These are phyloP conservation scores for Scleromitrula shiraiana DNA, from an alignment of 2,329 filamentous ascomycete genomes.

Conservation along the genomic window DNA sequence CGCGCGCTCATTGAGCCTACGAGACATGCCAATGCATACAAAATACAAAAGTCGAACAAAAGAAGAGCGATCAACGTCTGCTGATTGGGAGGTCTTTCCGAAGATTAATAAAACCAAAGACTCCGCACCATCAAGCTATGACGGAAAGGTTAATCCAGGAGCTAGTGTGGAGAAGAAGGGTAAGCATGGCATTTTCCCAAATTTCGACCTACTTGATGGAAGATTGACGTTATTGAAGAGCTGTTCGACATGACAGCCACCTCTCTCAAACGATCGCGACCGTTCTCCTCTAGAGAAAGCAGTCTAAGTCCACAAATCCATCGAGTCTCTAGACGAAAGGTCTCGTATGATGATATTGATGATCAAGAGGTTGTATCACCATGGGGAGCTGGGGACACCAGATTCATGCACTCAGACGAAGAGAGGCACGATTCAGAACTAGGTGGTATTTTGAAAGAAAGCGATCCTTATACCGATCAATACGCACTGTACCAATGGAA, in stretches of 20 bases:
- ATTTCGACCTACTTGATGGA: too few relatives aligned
- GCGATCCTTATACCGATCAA: neutral
- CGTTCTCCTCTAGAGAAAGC: neutral
- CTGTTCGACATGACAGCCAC: too few relatives aligned
- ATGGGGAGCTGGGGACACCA: neutral
- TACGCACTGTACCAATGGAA: neutral
- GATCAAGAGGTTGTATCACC: too few relatives aligned
- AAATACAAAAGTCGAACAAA: neutral
- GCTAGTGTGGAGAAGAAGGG: too few relatives aligned
- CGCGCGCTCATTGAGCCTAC: too few relatives aligned
- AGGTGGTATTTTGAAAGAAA: neutral
- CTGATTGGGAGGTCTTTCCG: neutral
- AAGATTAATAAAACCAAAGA: too few relatives aligned
- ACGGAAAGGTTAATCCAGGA: too few relatives aligned
- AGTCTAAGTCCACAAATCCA: neutral
- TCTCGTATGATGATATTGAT: neutral
- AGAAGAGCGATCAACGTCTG: neutral
- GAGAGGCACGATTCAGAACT: neutral
- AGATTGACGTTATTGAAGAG: too few relatives aligned
- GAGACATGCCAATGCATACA: neutral
- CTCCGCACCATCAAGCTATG: too few relatives aligned
- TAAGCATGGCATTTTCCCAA: too few relatives aligned
- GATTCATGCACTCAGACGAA: neutral
- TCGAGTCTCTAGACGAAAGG: neutral
- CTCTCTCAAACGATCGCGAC: too few relatives aligned